Evolutionary conservation across 2,329 filamentous ascomycete genomes (phyloP).

Genomic region (Aspergillus calidoustus): DNA sequence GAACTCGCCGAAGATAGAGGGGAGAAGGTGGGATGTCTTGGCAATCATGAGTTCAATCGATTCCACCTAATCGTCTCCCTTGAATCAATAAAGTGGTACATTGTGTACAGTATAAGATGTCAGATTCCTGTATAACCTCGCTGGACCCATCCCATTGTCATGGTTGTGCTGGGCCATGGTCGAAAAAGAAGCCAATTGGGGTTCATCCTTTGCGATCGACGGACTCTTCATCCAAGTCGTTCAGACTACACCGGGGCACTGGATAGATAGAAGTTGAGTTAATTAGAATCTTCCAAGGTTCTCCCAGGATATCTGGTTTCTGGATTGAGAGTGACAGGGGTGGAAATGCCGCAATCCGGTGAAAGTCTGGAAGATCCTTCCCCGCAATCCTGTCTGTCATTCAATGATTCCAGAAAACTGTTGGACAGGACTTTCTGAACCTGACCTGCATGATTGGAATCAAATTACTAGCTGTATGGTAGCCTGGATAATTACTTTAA

Average conservation of each 20-base stretch:
- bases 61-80: constrained; percentile 17
- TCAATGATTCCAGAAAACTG: not conserved
- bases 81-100: not conserved
- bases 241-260: too few relatives aligned
- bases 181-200: constrained; percentile 3
- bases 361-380: constrained; percentile 21
- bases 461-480: not conserved
- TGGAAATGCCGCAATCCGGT: constrained; percentile 1
- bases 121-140: not conserved
- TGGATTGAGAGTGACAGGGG: constrained; percentile 12
- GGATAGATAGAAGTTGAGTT: too few relatives aligned
- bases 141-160: not conserved
- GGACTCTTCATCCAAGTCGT: not conserved
- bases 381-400: constrained; percentile 21
- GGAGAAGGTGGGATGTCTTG: constrained; percentile 26
- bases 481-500: not conserved
- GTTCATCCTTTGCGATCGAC: not conserved
- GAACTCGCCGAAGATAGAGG: not conserved
- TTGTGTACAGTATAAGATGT: not conserved
- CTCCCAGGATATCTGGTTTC: not conserved
- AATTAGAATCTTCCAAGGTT: not conserved
- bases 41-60: constrained; percentile 12
- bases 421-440: not conserved
- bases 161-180: not conserved
- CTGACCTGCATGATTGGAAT: not conserved